Percentiles rank a stretch among this genome's conserved stretches.
Conservation (phyloP, 1,284 basidiomycete species). For the Ceratobasidium sp. region DNA sequence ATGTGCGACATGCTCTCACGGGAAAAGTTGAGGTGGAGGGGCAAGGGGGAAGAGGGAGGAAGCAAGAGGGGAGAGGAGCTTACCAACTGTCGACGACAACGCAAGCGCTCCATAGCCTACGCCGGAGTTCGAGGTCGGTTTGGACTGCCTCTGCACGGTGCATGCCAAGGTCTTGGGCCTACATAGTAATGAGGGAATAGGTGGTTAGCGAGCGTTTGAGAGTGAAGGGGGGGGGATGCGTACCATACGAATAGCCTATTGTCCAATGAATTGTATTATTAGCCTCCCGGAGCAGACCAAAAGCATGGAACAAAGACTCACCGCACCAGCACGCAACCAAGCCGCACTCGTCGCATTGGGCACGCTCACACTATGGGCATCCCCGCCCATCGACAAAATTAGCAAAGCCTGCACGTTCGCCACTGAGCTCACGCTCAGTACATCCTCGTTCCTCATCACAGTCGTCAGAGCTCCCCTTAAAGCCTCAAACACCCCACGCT, state of each 20-base stretch:
- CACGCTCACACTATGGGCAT: constrained; percentile 83
- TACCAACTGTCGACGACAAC: constrained; percentile 93
- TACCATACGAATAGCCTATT: constrained; percentile 84
- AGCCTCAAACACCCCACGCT: constrained; percentile 85
- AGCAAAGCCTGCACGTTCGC: constrained; percentile 92
- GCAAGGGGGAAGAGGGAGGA: background rate
- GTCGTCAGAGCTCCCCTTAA: constrained; percentile 88
- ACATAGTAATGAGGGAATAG: background rate
- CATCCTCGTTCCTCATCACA: constrained; percentile 90
- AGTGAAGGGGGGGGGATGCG: constrained; percentile 51
- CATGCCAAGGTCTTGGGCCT: constrained; percentile 94
- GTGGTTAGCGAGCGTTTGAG: constrained; percentile 51
- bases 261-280: constrained; percentile 7
- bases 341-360: constrained; percentile 80
- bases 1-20: no score
- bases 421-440: constrained; percentile 87
- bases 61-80: constrained; percentile 50
- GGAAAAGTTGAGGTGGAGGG: no score
- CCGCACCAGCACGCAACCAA: constrained; percentile 79
- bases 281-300: constrained; percentile 16
- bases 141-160: constrained; percentile 88
- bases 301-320: constrained; percentile 29
- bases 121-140: constrained; percentile 82
- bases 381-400: constrained; percentile 83
- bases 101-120: constrained; percentile 91